phyloP scores from a whole-genome alignment of 768 basidiomycete genomes.

The Lactarius deliciosus region DNA sequence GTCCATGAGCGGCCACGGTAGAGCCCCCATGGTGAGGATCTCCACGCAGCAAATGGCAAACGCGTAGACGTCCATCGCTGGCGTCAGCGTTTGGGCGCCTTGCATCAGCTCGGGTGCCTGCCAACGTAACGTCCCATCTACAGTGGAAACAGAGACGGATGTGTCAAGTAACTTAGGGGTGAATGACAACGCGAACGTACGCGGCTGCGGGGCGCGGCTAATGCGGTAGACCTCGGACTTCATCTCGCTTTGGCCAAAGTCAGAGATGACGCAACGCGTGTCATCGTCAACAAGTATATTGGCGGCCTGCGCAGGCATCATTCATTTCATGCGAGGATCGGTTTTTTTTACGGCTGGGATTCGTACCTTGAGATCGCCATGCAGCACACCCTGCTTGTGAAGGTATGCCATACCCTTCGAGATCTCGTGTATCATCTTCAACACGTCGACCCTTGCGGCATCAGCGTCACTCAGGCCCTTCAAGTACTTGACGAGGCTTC shows the following conservation, averaged over 20 bases:
- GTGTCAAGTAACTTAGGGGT: background rate
- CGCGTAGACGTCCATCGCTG: constrained; percentile 64
- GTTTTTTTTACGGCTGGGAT: background rate
- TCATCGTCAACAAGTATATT: constrained; percentile 76
- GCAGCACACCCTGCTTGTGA: constrained; percentile 64
- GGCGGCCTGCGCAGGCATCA: constrained; percentile 46
- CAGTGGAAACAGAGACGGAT: background rate
- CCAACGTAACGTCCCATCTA: constrained; percentile 63
- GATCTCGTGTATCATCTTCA: constrained; percentile 69
- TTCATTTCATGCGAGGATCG: background rate
- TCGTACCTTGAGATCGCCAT: constrained; percentile 78
- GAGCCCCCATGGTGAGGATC: constrained; percentile 58
- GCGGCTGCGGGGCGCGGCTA: constrained; percentile 45
- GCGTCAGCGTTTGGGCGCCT: constrained; percentile 48
- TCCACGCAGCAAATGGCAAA: constrained; percentile 67
- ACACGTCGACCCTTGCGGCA: constrained; percentile 44
- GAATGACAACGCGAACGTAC: constrained; percentile 29
- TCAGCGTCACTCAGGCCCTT: constrained; percentile 34
- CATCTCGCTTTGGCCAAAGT: constrained; percentile 83
- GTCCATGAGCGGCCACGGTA: constrained; percentile 55
- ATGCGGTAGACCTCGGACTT: constrained; percentile 67
- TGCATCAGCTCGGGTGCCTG: constrained; percentile 65
- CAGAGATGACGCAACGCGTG: constrained; percentile 68
- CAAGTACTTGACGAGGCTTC: constrained; percentile 61
- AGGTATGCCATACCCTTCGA: constrained; percentile 82